A percentile compares a stretch with the other conserved stretches of the same genome.
phyloP scores from a whole-genome alignment of 495 filamentous ascomycete species.

The Chaetomidium leptoderma region DNA sequence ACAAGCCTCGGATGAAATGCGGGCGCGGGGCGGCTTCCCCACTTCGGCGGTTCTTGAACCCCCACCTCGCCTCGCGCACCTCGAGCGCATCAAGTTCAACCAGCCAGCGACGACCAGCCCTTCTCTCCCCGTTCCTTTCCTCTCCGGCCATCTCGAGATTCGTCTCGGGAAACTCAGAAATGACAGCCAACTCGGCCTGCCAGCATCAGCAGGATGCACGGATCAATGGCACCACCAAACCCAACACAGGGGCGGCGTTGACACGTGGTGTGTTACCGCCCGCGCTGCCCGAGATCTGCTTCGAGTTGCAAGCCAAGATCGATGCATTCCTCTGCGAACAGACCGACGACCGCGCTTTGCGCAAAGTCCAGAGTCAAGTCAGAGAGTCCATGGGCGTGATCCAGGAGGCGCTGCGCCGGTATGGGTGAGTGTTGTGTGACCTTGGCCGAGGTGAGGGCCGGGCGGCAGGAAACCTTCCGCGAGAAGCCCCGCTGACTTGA shows the following conservation, averaged over 20 bases:
- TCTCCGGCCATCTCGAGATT: background rate
- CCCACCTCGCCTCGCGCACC: too few relatives aligned
- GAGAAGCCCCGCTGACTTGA: constrained; percentile 9
- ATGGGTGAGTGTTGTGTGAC: constrained; percentile 49
- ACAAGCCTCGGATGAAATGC: too few relatives aligned
- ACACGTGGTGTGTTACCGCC: background rate
- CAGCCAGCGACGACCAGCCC: background rate
- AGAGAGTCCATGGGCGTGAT: constrained; percentile 66
- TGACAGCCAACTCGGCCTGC: background rate
- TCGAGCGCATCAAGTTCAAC: too few relatives aligned
- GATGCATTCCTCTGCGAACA: constrained; percentile 60
- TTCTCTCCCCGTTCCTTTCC: background rate
- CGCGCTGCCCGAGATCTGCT: constrained; percentile 29
- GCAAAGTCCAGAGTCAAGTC: constrained; percentile 67
- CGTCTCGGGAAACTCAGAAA: background rate
- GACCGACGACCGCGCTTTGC: constrained; percentile 53
- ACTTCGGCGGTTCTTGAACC: too few relatives aligned
- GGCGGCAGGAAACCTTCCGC: background rate
- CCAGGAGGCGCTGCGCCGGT: constrained; percentile 62
- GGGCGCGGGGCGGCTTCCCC: too few relatives aligned
- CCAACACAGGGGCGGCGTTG: background rate
- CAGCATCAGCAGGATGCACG: background rate
- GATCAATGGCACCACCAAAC: constrained; percentile 9
- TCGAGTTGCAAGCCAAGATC: constrained; percentile 57
- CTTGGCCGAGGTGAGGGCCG: constrained; percentile 18